Evolutionary conservation across 176 grass and related monocot species (phyloP).

Genomic region (Cenchrus purpureus): DNA sequence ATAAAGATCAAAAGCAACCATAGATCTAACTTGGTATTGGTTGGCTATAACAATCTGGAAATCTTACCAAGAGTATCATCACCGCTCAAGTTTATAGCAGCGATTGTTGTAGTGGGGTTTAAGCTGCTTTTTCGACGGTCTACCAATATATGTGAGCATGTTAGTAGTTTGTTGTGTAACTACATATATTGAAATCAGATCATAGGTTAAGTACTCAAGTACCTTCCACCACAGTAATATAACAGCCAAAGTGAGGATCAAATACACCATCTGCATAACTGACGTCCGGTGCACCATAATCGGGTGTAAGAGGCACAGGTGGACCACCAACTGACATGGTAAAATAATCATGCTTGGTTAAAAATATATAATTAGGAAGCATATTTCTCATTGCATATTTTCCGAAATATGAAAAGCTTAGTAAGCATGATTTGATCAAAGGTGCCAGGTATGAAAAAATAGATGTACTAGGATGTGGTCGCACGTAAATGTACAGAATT

Average conservation of each 20-base stretch:
- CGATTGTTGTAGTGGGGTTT: constrained; percentile 79
- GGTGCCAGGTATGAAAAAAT: background rate
- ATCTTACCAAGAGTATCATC: constrained; percentile 61
- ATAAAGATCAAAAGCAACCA: constrained; percentile 42
- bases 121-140: constrained; percentile 74
- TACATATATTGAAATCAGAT: background rate
- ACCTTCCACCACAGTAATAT: constrained; percentile 95
- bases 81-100: constrained; percentile 51
- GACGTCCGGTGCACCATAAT: constrained; percentile 71
- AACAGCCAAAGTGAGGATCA: constrained; percentile 85
- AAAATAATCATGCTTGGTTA: constrained; percentile 40
- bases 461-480: background rate
- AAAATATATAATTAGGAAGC: background rate
- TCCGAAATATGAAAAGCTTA: background rate
- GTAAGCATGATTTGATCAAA: background rate
- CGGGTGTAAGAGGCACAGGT: constrained; percentile 78
- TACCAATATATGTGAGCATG: constrained; percentile 47
- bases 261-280: constrained; percentile 94
- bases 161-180: constrained; percentile 34
- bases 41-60: constrained; percentile 17
- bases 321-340: constrained; percentile 47
- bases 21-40: constrained; percentile 6
- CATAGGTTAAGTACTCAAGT: constrained; percentile 28
- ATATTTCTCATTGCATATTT: background rate
- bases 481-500: background rate